Conservation (phyloP, 225 moss, liverwort and hornwort genomes). For the Takakia lepidozioides region DNA sequence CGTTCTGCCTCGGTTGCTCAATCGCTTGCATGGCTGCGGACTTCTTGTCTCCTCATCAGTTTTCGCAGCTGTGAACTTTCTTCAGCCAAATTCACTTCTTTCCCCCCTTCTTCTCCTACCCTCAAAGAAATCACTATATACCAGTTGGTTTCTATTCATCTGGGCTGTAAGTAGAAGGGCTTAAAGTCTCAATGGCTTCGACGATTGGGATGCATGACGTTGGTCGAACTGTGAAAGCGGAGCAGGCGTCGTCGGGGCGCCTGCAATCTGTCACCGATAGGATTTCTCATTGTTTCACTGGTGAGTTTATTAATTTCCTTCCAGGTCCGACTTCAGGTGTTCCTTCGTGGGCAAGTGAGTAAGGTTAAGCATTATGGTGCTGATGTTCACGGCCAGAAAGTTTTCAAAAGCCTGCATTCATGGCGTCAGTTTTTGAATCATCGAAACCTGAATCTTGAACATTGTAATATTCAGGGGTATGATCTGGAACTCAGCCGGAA, state of each 20-base stretch:
- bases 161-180: neutral
- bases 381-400: too few species aligned
- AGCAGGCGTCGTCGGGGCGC: neutral
- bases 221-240: neutral
- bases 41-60: slow-evolving; percentile 3
- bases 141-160: neutral
- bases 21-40: neutral
- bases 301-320: slow-evolving; percentile 10
- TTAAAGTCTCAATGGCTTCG: slow-evolving; percentile 1
- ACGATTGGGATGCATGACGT: neutral
- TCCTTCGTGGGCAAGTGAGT: too few species aligned
- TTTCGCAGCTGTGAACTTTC: neutral
- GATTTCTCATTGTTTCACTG: slow-evolving; percentile 5
- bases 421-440: too few species aligned
- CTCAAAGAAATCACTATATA: neutral
- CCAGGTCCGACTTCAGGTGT: too few species aligned
- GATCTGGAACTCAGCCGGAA: too few species aligned
- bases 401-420: too few species aligned
- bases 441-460: too few species aligned
- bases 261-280: slow-evolving; percentile 6
- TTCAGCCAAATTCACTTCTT: neutral
- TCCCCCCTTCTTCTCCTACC: too few species aligned
- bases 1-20: neutral
- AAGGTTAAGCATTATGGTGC: too few species aligned
- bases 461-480: too few species aligned